Evolutionary conservation across 768 basidiomycete genomes (phyloP), one percentile per base, ranked within the genome.

Genomic region (Tephrocybe sp.): DNA sequence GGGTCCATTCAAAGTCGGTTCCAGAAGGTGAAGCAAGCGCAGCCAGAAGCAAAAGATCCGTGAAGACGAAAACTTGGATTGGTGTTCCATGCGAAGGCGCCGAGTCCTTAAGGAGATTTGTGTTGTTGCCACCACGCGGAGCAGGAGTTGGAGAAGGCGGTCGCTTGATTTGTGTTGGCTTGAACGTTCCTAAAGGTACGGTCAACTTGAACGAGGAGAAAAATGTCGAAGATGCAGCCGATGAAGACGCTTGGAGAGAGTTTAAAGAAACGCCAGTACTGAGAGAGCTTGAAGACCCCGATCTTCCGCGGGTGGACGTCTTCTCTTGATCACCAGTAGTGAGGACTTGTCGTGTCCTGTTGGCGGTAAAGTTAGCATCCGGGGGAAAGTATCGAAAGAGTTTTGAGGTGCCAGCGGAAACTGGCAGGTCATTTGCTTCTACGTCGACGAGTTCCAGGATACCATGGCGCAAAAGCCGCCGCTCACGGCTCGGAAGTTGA

Each of bases 401-500:
- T 12, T 30, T 43, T 31, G 56, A 53, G 0, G 48, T 22, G 8
- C 43, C 44, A 35, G 26, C n/a, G 11, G n/a, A 44, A 43, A 39
- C 65, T 54, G 53, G 34, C 14, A 35, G 36, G 36, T 51, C 52
- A 44, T 59, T 66, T 6, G 48, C 55, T 45, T 62, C 71, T n/a
- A 66, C 66, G 39, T 71, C 62, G 5, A 83, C 68, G 9, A 78
- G 71, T 8, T 71, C 26, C 6, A 92, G 68, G 2, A 73, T 65
- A 14, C 90, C 92, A 55, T 85, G 83, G 49, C 79, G 77, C 34
- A 94, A 70, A 11, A 96, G 72, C 35, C 84, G 72, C n/a, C 94
- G 78, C 51, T 89, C 89, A 36, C 92, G 75, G 23, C 73, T 74
- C 1, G 87, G 85, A 1, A 96, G 73, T 19, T 73, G 77, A 1